Evolutionary conservation across 148 eudicot species (phyloP), one percentile per base, ranked within the genome.

Genomic region (Heliamphora exappendiculata): DNA sequence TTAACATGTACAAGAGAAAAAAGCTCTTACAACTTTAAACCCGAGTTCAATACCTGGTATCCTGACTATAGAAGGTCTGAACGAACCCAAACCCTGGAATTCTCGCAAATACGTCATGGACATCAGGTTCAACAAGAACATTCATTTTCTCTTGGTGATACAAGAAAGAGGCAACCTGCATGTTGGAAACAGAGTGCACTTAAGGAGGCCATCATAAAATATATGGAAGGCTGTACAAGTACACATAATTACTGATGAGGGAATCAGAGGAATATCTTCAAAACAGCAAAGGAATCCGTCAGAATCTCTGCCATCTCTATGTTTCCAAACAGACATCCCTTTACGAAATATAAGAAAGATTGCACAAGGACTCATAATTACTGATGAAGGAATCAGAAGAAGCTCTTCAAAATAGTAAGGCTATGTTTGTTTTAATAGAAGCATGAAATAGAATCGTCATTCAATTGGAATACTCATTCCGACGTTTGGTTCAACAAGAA

Each of bases 31-130:
- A 60, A 53, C 26, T 36, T 73, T 1, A 44, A 14, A 73, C n/a
- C 60, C 31, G 41, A 41, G 58, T 36, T 51, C 29, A 26, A 28
- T 77, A 95, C 99, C 97, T 95, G 29, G 88, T 92, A 85, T 95
- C 97, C 87, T 95, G 99, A 84, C 88, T 91, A 80, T 95, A 95
- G 74, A 95, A 95, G 65, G 99, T 95, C 81, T 95, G 99, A 81
- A 95, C 91, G 79, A 95, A 95, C 36, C 99, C 97, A 85, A 92
- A 95, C 50, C 99, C 99, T 7, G 99, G 96, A 54, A 92, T 92
- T 72, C 96, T 89, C 66, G 97, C 99, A 89, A 95, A 92, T 76
- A 91, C 82, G 73, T 95, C 99, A 84, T 95, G 99, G 45, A 92
- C 90, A 70, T 95, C 99, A 55, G 96, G 99, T 80, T 95, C 99